These are phyloP conservation scores for Pichia cactophila DNA, from an alignment of 1,139 yeast species.

Conservation along the genomic window DNA sequence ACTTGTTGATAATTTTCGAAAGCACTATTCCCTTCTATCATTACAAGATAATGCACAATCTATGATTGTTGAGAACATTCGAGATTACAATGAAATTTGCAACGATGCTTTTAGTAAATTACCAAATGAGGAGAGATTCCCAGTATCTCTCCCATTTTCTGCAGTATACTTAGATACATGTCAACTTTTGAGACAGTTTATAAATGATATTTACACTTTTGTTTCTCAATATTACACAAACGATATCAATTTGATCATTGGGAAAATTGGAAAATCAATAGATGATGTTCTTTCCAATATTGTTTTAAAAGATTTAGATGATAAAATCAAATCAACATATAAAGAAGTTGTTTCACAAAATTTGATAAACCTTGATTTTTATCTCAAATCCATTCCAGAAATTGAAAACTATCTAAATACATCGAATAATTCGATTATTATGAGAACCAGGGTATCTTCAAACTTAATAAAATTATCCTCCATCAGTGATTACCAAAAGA, in stretches of 20 bases:
- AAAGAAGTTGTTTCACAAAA: conserved; percentile 91
- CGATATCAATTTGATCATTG: conserved; percentile 38
- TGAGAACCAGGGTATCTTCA: conserved; percentile 21
- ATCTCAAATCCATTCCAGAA: conserved; percentile 52
- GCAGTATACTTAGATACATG: conserved; percentile 84
- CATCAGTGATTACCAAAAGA: conserved; percentile 44
- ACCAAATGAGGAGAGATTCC: conserved; percentile 45
- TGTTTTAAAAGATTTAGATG: conserved; percentile 59
- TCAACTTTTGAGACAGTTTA: conserved; percentile 59
- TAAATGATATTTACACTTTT: conserved; percentile 56
- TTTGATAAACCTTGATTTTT: conserved; percentile 79
- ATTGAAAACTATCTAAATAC: conserved; percentile 35
- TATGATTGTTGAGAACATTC: conserved; percentile 52
- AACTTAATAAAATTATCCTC: conserved; percentile 37
- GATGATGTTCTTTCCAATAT: conserved; percentile 66
- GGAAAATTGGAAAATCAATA: conserved; percentile 52
- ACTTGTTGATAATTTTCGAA: conserved; percentile 49
- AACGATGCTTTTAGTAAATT: conserved; percentile 62
- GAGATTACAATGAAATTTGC: conserved; percentile 55
- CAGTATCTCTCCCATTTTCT: conserved; percentile 81
- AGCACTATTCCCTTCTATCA: conserved; percentile 54
- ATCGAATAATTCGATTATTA: conserved; percentile 25
- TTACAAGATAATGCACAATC: conserved; percentile 89
- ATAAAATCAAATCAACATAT: conserved; percentile 61
- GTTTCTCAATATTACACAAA: conserved; percentile 56